phyloP scores from a whole-genome alignment of 2,329 filamentous ascomycete genomes.

The Moelleriella libera region DNA sequence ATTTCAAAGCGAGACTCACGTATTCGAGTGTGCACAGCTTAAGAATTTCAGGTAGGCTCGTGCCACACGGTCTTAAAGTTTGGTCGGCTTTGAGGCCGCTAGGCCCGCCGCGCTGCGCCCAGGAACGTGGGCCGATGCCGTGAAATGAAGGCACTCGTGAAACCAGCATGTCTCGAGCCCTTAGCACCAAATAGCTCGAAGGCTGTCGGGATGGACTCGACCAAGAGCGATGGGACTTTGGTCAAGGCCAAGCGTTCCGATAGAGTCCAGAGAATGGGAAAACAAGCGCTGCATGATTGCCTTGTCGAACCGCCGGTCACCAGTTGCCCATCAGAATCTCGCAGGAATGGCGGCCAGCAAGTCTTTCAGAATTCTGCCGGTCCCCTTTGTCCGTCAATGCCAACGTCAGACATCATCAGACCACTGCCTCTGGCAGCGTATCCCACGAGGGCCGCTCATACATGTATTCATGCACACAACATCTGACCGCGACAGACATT shows the following conservation, averaged over 20 bases:
- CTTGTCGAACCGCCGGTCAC: too few species aligned
- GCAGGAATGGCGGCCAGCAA: too few species aligned
- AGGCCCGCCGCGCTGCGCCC: neutral
- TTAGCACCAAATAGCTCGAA: too few species aligned
- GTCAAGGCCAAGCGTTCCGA: too few species aligned
- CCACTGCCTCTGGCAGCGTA: neutral
- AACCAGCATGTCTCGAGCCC: too few species aligned
- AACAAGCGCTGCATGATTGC: too few species aligned
- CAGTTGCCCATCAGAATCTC: too few species aligned
- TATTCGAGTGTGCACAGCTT: neutral
- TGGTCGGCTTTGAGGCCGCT: neutral
- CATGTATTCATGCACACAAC: neutral
- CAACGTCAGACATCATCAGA: neutral
- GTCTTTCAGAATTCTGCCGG: too few species aligned
- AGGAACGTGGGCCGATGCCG: neutral
- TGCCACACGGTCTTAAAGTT: neutral
- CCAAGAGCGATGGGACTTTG: too few species aligned
- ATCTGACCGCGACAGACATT: neutral
- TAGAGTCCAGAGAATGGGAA: too few species aligned
- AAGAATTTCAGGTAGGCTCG: neutral
- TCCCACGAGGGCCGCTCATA: neutral
- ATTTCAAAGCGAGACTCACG: neutral
- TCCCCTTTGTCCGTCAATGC: neutral
- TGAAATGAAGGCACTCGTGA: neutral
- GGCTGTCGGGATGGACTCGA: too few species aligned